A percentile compares a stretch with the other conserved stretches of the same genome.
Evolutionary conservation across 176 grass and related monocot genomes (phyloP).

Genomic region (Saccharum spontaneum): DNA sequence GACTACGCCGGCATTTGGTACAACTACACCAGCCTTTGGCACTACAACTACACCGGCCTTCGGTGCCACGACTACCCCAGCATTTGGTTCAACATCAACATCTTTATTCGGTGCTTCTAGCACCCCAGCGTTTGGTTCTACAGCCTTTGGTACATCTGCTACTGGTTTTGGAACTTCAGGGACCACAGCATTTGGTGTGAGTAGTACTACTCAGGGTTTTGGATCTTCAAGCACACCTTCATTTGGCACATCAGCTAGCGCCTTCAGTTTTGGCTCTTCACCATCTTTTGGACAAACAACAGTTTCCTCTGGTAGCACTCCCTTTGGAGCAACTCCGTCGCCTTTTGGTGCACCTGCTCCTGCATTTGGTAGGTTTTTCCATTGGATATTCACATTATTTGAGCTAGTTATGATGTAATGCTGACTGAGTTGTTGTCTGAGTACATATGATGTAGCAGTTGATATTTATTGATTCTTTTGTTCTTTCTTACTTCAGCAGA

Average conservation of each 20-base stretch:
- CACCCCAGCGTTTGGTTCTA: conserved; percentile 63
- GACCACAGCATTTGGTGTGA: conserved; percentile 63
- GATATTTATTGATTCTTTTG: conserved; percentile 4
- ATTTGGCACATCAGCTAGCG: conserved; percentile 61
- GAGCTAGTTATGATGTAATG: conserved; percentile 17
- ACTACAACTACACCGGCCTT: conserved; percentile 12
- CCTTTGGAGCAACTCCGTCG: conserved; percentile 74
- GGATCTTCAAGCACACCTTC: conserved; percentile 56
- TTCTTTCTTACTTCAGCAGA: background rate
- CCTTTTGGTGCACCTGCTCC: conserved; percentile 69
- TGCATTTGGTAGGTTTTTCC: conserved; percentile 69
- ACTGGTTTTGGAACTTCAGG: conserved; percentile 61
- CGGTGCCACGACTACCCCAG: conserved; percentile 7
- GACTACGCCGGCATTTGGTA: background rate
- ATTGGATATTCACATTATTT: conserved; percentile 13
- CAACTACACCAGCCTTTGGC: conserved; percentile 5
- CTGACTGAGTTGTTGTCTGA: background rate
- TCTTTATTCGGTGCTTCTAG: conserved; percentile 65
- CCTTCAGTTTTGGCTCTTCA: conserved; percentile 82
- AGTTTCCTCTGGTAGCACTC: conserved; percentile 61
- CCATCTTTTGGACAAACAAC: conserved; percentile 68
- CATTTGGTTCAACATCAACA: conserved; percentile 63
- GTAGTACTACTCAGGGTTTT: conserved; percentile 55
- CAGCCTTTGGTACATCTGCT: conserved; percentile 61
- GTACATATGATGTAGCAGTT: conserved; percentile 4